phyloP scores from a whole-genome alignment of 305 asterid genomes.

The Fraxinus greggii region DNA sequence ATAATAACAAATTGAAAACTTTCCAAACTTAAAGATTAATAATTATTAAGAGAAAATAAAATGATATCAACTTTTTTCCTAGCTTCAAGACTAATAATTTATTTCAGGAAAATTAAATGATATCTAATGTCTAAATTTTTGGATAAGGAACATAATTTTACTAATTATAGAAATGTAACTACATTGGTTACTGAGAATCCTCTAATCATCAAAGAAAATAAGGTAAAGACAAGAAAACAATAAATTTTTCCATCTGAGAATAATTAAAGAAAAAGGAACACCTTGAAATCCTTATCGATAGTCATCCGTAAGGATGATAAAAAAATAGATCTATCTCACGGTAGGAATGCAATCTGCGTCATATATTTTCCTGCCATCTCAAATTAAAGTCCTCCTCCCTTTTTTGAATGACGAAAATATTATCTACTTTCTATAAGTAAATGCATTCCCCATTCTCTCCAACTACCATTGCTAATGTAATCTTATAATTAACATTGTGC shows the following conservation, averaged over 20 bases:
- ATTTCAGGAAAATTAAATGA: background rate
- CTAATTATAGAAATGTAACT: background rate
- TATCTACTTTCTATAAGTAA: background rate
- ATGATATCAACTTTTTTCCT: background rate
- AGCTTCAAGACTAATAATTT: background rate
- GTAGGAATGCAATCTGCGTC: background rate
- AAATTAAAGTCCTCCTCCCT: slow-evolving; percentile 12
- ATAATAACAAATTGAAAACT: background rate
- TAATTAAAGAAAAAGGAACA: background rate
- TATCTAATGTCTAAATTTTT: background rate
- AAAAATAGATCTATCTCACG: background rate
- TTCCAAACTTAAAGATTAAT: background rate
- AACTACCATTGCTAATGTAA: background rate
- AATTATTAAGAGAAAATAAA: background rate
- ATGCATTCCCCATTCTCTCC: background rate
- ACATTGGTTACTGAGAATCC: background rate
- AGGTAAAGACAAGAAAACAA: background rate
- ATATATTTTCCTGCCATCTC: slow-evolving; percentile 5
- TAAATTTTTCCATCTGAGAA: background rate
- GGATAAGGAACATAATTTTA: background rate
- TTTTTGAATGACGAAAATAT: background rate
- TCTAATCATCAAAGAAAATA: background rate
- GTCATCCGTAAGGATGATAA: background rate
- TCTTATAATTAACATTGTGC: background rate
- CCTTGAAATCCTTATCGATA: background rate